Conservation (phyloP, 169 alveolate species). For the Cryptosporidium sp. region DNA sequence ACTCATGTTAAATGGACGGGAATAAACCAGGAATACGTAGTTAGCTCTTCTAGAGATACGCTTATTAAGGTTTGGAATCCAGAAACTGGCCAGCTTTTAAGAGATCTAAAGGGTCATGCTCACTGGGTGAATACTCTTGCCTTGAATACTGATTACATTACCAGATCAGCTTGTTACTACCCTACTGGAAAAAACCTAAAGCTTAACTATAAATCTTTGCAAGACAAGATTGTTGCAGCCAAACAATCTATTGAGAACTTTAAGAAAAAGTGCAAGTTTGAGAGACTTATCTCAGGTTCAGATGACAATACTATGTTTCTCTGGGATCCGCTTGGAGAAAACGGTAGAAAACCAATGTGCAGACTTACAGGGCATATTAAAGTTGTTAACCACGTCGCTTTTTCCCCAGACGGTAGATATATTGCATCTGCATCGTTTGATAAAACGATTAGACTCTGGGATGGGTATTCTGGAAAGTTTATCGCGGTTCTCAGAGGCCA, state of each 20-base stretch:
- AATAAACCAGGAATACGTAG: conserved; percentile 83
- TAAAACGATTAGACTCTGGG: conserved; percentile 94
- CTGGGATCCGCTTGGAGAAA: conserved; percentile 89
- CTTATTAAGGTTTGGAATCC: conserved; percentile 93
- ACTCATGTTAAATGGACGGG: conserved; percentile 97
- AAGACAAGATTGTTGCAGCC: conserved; percentile 76
- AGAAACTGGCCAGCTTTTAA: conserved; percentile 82
- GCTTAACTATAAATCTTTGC: conserved; percentile 6
- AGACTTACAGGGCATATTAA: conserved; percentile 98
- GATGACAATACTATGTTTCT: conserved; percentile 97
- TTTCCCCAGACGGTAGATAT: conserved; percentile 97
- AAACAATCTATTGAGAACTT: conserved; percentile 75
- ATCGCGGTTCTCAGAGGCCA: conserved; percentile 96
- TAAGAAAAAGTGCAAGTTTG: conserved; percentile 88
- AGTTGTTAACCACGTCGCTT: conserved; percentile 94
- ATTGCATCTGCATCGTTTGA: conserved; percentile 99
- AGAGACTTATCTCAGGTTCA: conserved; percentile 96
- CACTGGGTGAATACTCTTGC: conserved; percentile 99
- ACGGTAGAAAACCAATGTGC: conserved; percentile 80
- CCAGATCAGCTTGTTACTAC: conserved; percentile 89
- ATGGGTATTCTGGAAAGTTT: conserved; percentile 91
- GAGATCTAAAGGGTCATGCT: conserved; percentile 94
- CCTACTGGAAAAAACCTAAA: conserved; percentile 44
- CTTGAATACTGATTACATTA: conserved; percentile 91
- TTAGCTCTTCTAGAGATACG: conserved; percentile 95